Base-by-base conservation (phyloP, 2,329 filamentous ascomycete genomes). In the Clonostachys rosea region DNA sequence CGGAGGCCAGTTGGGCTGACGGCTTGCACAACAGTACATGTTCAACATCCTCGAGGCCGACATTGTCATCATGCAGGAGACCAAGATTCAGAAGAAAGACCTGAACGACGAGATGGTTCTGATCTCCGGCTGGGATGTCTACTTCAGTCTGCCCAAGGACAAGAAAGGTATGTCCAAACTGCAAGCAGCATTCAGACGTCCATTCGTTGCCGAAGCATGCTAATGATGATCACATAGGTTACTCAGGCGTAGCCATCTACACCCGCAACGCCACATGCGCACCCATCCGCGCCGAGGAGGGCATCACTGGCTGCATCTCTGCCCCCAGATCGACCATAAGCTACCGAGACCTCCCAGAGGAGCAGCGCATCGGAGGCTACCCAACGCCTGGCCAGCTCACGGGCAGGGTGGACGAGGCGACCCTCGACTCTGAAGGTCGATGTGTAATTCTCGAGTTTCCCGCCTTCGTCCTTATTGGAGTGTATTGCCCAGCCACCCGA, bases 161-260 rank as follows among this genome's bases (percentile, higher is more conserved):
- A 97, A 97, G 66, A 97, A 96, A 74, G 92, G 90, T 86, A 69
- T 30, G 53, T 43, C 13, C 16, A 20, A 30, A 7, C 13, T 40
- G 30, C 7, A 2, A 13, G 39, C n/a, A n/a, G 16, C 24, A 17
- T 24, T 34, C 30, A 16, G 33, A 40, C 13, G 3, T 33, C 34
- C 34, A 39, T n/a, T 30, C 9, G 24, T 30, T 30, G 9, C 24
- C 8, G 24, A 20, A 33, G 3, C 30, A 16, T 20, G 34, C 13
- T 17, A 13, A 5, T 9, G 20, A 18, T 49, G 10, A 50, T 35
- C 33, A 10, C 1, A 13, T 46, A 95, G 91, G 94, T 20, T 99
- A 97, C 63, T 95, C 92, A 24, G 94, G 94, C 3, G 92, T 99
- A 3, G 94, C 87, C 5, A 90, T 99, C 35, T 99, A 96, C 68